Evolutionary conservation across 768 basidiomycete species (phyloP), one percentile per base, ranked within the genome.

Genomic region (Pleurotus eryngii): DNA sequence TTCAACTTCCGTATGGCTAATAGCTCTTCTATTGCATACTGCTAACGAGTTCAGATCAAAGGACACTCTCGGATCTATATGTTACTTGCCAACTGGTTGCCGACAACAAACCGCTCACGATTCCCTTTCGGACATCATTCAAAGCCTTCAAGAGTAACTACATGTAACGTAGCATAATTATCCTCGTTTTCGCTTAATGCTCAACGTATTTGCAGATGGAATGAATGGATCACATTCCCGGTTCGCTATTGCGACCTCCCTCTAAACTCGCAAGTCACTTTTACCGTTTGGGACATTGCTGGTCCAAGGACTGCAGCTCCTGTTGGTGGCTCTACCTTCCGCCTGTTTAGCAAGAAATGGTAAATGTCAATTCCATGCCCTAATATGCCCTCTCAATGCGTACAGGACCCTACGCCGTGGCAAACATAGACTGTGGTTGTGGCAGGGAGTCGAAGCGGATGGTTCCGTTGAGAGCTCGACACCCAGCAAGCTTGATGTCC

Each of bases 231-330:
- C 40, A 87, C 89, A 0, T 74, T 98, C 9, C 96, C 96, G 0
- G 91, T 97, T 66, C 86, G 87, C 26, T 97, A 96, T 63, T 93
- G 94, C 60, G 95, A 97, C 67, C 77, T 99, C n/a, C 93, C 94
- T 0, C 72, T 93, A 48, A 89, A 77, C 68, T 86, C 94, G 1
- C 95, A 97, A 64, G 80, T 99, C 51, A 89, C 90, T 0, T 90
- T 98, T 65, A 98, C 97, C 0, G 88, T 98, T 5, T 98, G 94
- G 91, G 95, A 98, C 67, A 95, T 95, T 58, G 89, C 86, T 38
- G 90, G 91, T 0, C 87, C 93, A 20, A 81, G 92, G 5, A 76
- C 81, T 46, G 86, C 92, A 2, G 78, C 84, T 15, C 90, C 95
- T 5, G 87, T 98, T 3, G 97, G 96, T 27, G 96, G 95, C 0